Base-by-base conservation (phyloP, 371 early-diverging fungal species). In the Furculomyces boomerangus region DNA sequence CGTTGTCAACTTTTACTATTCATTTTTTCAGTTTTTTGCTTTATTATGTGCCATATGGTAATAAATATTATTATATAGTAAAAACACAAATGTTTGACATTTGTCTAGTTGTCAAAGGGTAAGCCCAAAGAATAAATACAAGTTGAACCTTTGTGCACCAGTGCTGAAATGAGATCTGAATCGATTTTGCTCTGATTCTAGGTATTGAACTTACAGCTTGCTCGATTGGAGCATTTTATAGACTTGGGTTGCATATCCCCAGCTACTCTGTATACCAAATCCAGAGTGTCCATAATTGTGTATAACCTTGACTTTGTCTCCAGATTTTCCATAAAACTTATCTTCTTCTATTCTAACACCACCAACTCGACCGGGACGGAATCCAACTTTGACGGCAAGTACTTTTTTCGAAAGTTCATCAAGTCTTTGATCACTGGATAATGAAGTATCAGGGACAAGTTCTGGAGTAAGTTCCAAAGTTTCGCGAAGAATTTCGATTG, bases 201-300 rank as follows among this genome's bases (percentile, higher is more conserved):
- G n/a, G n/a, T n/a, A n/a, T n/a, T n/a, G n/a, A n/a, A n/a, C n/a
- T 49, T 31, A 49, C 25, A 49, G 28, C 20, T 49, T 49, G 49
- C 26, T 24, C 10, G 49, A 18, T 13, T 20, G 10, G 30, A 73
- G 63, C 30, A 73, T 44, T 14, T 41, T 41, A 8, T 55, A 50
- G 1, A 75, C 73, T 8, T 41, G 43, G 22, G 55, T 54, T 2
- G 76, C 76, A 44, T 60, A 69, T 0, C 71, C 77, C 60, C 72
- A 65, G 53, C 70, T 70, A 57, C 62, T 63, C 56, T 77, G 77
- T 46, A 66, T 74, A 2, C 78, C 75, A 46, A 60, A 73, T 3
- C 73, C 72, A 3, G 74, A 74, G 50, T 78, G 78, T 0, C 79
- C 79, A 50, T 78, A 78, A 60, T 74, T 73, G 55, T 77, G 72